Conservation (phyloP, 2,329 filamentous ascomycete species). For the Pestalotiopsis sp. region DNA sequence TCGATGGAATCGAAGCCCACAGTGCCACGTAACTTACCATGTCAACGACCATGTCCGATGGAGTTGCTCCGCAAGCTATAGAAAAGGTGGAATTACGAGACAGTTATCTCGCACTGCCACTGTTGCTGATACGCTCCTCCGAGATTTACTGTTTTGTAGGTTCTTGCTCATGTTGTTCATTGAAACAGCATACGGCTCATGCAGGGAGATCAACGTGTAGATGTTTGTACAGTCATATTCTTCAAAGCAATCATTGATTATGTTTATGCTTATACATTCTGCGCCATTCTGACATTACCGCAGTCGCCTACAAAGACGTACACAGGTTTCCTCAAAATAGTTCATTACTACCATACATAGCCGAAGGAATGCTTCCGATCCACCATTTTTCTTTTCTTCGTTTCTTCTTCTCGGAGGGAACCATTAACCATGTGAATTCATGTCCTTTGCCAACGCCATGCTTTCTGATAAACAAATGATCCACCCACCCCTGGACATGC, state of each 20-base stretch:
- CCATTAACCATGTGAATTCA: background rate
- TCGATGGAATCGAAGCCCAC: background rate
- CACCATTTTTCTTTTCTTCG: background rate
- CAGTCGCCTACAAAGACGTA: background rate
- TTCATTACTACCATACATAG: too few relatives aligned
- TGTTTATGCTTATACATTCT: background rate
- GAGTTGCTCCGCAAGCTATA: background rate
- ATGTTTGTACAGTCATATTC: too few relatives aligned
- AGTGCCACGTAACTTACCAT: background rate
- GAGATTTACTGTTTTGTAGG: too few relatives aligned
- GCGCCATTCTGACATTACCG: background rate
- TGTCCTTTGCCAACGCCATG: slow-evolving; percentile 4
- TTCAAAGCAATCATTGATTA: too few relatives aligned
- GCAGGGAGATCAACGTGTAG: too few relatives aligned
- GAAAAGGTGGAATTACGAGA: background rate
- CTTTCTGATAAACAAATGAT: background rate
- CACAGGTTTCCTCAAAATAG: too few relatives aligned
- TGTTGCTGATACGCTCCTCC: too few relatives aligned
- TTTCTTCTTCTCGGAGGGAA: too few relatives aligned
- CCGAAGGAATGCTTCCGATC: background rate
- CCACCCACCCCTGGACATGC: background rate
- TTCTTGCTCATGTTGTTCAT: too few relatives aligned
- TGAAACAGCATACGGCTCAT: too few relatives aligned
- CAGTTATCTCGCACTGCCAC: too few relatives aligned
- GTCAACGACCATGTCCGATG: background rate